Evolutionary conservation across 2,329 filamentous ascomycete genomes (phyloP).

Genomic region (Fusarium staphyleae): DNA sequence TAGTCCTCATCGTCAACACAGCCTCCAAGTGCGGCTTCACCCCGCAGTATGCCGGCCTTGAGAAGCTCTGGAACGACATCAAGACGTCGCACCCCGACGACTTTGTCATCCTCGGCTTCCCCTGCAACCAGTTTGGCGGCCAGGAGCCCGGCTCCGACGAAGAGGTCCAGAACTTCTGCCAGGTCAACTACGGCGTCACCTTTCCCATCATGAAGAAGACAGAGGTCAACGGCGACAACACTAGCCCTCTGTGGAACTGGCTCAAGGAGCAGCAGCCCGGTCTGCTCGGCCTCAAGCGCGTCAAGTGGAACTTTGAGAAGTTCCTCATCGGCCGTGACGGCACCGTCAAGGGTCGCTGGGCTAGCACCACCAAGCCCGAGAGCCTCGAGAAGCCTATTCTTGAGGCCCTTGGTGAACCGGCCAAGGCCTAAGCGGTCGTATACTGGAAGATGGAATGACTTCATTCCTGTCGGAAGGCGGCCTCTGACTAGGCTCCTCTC

Average conservation of each 20-base stretch:
- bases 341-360: slow-evolving; percentile 84
- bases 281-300: slow-evolving; percentile 82
- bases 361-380: slow-evolving; percentile 87
- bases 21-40: slow-evolving; percentile 99
- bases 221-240: slow-evolving; percentile 88
- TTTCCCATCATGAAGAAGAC: slow-evolving; percentile 94
- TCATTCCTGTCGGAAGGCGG: neutral
- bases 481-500: neutral
- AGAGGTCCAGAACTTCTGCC: slow-evolving; percentile 84
- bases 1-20: slow-evolving; percentile 95
- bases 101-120: slow-evolving; percentile 92
- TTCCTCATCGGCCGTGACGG: slow-evolving; percentile 89
- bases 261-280: slow-evolving; percentile 78
- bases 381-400: slow-evolving; percentile 76
- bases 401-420: slow-evolving; percentile 64
- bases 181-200: slow-evolving; percentile 87
- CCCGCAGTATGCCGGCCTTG: slow-evolving; percentile 89
- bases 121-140: slow-evolving; percentile 94
- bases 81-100: slow-evolving; percentile 73
- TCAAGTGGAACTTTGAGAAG: slow-evolving; percentile 99
- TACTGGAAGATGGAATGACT: neutral
- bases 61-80: slow-evolving; percentile 85
- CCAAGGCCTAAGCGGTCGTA: slow-evolving; percentile 11
- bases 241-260: slow-evolving; percentile 82
- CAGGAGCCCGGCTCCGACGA: slow-evolving; percentile 89